Percentiles rank a stretch among this genome's conserved stretches.
Conservation (phyloP, 257 asterid species). For the Verbena officinalis region DNA sequence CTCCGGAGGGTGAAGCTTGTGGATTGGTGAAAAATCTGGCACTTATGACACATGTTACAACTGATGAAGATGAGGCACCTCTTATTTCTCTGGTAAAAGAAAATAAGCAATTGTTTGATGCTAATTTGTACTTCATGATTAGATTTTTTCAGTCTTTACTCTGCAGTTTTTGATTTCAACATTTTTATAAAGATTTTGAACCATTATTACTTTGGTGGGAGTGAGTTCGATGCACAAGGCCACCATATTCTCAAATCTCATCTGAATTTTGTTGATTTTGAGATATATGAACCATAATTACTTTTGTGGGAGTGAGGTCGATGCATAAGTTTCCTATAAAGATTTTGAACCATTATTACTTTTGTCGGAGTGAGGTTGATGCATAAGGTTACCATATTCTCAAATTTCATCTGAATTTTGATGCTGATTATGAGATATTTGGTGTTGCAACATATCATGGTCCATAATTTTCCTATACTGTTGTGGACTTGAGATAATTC, state of each 20-base stretch:
- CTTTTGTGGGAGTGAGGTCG: no score
- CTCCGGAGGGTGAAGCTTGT: constrained; percentile 99
- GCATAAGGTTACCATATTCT: constrained; percentile 1
- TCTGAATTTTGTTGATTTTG: not conserved
- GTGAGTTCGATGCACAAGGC: not conserved
- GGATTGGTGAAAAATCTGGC: constrained; percentile 98
- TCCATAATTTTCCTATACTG: not conserved
- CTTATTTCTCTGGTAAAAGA: constrained; percentile 73
- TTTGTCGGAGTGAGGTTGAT: not conserved
- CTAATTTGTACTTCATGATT: constrained; percentile 6
- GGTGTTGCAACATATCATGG: not conserved
- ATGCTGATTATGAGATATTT: not conserved
- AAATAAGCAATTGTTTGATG: not conserved
- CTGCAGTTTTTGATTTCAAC: not conserved
- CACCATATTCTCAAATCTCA: not conserved
- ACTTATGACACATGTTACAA: constrained; percentile 96
- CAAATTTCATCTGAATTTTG: not conserved
- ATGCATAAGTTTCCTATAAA: no score
- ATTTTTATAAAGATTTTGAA: not conserved
- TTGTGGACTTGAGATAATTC: not conserved
- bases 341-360: no score
- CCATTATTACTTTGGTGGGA: constrained; percentile 10
- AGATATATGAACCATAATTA: not conserved
- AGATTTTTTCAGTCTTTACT: not conserved
- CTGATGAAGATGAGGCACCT: constrained; percentile 91